Conservation (phyloP, 768 basidiomycete species). For the Phaeotremella fagi region DNA sequence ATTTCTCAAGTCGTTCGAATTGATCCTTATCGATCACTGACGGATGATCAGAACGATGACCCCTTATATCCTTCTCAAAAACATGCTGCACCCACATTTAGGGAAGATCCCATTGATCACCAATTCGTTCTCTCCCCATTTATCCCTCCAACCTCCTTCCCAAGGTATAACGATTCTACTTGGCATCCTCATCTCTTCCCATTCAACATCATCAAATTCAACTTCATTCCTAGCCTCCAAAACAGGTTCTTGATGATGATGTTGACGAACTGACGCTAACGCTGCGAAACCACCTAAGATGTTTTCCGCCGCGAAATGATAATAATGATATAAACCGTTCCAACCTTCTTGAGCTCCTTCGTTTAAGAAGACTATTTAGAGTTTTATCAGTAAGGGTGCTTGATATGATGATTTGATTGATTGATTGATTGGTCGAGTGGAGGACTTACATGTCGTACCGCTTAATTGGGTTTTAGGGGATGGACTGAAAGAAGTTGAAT, state of each 20-base stretch:
- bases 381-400: too few relatives aligned
- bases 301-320: slow-evolving; percentile 19
- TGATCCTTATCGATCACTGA: slow-evolving; percentile 1
- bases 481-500: neutral
- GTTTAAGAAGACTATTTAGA: slow-evolving; percentile 10
- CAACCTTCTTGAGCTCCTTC: slow-evolving; percentile 1
- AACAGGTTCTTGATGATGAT: too few relatives aligned
- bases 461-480: neutral
- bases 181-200: neutral
- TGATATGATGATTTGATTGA: too few relatives aligned
- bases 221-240: neutral
- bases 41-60: neutral
- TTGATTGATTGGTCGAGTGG: too few relatives aligned
- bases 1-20: neutral
- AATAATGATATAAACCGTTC: slow-evolving; percentile 8
- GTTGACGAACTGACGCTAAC: neutral
- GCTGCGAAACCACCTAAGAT: slow-evolving; percentile 12
- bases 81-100: neutral
- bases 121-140: slow-evolving; percentile 12
- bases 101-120: slow-evolving; percentile 6
- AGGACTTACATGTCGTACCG: neutral
- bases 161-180: slow-evolving; percentile 12
- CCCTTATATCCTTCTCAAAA: too few relatives aligned
- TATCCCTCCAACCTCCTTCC: slow-evolving; percentile 8
- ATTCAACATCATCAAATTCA: neutral